Evolutionary conservation across 495 filamentous ascomycete genomes (phyloP).

Genomic region (Neurospora sp.): DNA sequence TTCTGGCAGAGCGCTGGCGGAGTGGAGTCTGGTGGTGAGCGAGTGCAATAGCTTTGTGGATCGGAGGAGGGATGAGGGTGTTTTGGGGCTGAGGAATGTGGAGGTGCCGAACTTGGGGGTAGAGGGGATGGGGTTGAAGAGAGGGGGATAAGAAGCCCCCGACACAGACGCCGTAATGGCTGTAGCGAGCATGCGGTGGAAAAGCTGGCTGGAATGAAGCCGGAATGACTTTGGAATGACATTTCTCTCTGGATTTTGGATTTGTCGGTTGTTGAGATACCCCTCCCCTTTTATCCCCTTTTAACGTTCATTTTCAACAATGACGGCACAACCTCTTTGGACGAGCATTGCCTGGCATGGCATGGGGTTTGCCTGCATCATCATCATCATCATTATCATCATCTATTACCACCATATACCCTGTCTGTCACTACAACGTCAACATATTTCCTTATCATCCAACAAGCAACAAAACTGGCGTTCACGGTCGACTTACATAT

Average conservation of each 20-base stretch:
- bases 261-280: not conserved
- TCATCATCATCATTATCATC: not conserved
- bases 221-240: not conserved
- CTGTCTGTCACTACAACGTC: not conserved
- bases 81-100: slow-evolving; percentile 61
- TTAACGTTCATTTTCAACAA: not conserved
- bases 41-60: slow-evolving; percentile 94
- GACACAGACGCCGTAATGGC: not conserved
- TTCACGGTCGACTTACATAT: not conserved
- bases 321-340: not conserved
- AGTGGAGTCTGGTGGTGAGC: slow-evolving; percentile 75
- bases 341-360: not conserved
- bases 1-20: slow-evolving; percentile 76
- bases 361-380: not conserved
- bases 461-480: not conserved
- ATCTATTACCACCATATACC: not conserved
- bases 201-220: not conserved
- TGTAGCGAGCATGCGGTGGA: not conserved
- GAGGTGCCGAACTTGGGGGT: slow-evolving; percentile 84
- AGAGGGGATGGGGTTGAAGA: slow-evolving; percentile 63
- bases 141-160: slow-evolving; percentile 6
- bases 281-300: not conserved
- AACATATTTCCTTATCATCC: not conserved
- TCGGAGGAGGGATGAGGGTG: slow-evolving; percentile 74
- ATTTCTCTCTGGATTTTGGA: not conserved